Evolutionary conservation across 805 yeast genomes (phyloP).

Genomic region (Danielia reshetovae): DNA sequence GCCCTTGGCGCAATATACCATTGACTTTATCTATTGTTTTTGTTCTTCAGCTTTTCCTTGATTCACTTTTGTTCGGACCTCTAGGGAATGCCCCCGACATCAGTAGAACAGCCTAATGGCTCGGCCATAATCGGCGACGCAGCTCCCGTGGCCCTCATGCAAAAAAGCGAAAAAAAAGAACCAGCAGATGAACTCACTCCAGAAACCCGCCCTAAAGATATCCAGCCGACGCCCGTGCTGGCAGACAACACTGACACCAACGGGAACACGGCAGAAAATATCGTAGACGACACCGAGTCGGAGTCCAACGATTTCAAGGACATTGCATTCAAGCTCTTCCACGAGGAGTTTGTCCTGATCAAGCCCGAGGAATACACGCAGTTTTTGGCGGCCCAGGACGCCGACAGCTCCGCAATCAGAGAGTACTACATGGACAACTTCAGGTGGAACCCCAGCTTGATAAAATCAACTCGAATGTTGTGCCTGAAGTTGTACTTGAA

Average conservation of each 20-base stretch:
- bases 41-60: no score
- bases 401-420: constrained; percentile 39
- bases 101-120: no score
- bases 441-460: constrained; percentile 46
- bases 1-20: no score
- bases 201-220: no score
- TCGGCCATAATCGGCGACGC: no score
- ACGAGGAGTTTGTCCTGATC: constrained; percentile 40
- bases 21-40: no score
- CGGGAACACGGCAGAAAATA: not conserved
- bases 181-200: no score
- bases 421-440: constrained; percentile 45
- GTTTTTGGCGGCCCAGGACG: constrained; percentile 44
- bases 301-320: constrained; percentile 23
- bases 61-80: no score
- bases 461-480: constrained; percentile 53
- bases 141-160: no score
- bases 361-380: constrained; percentile 44
- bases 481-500: constrained; percentile 67
- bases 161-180: no score
- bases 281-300: not conserved
- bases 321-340: constrained; percentile 34
- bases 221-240: not conserved
- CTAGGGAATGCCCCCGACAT: no score
- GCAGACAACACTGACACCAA: constrained; percentile 8